phyloP scores from a whole-genome alignment of 306 rosid genomes.

The Argentina anserina region DNA sequence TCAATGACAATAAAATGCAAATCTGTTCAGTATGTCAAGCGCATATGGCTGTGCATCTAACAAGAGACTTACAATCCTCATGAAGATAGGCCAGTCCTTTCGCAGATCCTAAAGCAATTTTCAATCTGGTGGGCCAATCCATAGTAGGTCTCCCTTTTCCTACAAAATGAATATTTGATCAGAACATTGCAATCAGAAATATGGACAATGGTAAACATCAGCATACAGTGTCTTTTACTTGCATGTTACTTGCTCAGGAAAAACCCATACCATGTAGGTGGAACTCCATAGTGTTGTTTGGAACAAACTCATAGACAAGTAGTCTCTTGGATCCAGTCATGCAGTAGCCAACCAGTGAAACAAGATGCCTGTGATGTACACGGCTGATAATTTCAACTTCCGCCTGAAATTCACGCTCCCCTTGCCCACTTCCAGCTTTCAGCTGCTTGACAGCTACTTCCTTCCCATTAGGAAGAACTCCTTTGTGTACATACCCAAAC shows the following conservation, averaged over 20 bases:
- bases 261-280: constrained; percentile 71
- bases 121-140: constrained; percentile 86
- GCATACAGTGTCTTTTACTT: background rate
- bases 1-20: background rate
- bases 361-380: constrained; percentile 94
- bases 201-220: background rate
- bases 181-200: constrained; percentile 22
- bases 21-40: background rate
- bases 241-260: background rate
- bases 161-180: constrained; percentile 35
- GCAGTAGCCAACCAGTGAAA: constrained; percentile 93
- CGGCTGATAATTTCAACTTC: constrained; percentile 97
- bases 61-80: constrained; percentile 76
- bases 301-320: constrained; percentile 90
- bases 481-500: constrained; percentile 91
- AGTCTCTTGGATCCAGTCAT: constrained; percentile 69
- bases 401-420: constrained; percentile 94
- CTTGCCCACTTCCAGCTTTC: constrained; percentile 96
- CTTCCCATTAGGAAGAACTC: constrained; percentile 87
- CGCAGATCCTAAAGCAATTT: constrained; percentile 87
- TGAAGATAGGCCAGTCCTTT: constrained; percentile 97
- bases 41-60: background rate
- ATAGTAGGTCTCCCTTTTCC: constrained; percentile 83
- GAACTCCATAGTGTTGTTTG: constrained; percentile 82
- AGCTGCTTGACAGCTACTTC: constrained; percentile 94